These are phyloP conservation scores for Rhodotorula sp. DNA, from an alignment of 1,284 basidiomycete genomes.

Conservation along the genomic window DNA sequence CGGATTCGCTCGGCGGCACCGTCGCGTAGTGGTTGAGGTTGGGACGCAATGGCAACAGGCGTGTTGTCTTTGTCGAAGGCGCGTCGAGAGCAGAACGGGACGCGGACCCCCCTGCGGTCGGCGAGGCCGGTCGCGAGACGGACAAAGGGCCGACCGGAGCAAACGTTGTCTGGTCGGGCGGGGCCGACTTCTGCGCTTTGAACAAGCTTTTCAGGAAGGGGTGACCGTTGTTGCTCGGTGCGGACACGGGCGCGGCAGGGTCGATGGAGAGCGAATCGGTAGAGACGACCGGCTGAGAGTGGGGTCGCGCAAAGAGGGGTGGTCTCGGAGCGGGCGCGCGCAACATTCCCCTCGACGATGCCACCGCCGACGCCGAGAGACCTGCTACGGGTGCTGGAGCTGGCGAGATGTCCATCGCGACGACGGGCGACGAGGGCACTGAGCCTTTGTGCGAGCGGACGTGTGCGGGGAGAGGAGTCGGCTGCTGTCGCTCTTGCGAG, in stretches of 20 bases:
- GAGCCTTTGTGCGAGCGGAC: not conserved
- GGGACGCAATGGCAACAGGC: slow-evolving; percentile 5
- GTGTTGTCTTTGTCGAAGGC: not conserved
- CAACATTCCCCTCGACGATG: not conserved
- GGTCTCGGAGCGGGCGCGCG: slow-evolving; percentile 15
- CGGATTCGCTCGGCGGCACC: slow-evolving; percentile 8
- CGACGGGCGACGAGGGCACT: slow-evolving; percentile 5
- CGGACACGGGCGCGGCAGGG: not conserved
- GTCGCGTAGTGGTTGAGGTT: slow-evolving; percentile 20
- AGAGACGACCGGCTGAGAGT: slow-evolving; percentile 2
- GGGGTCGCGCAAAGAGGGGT: slow-evolving; percentile 19
- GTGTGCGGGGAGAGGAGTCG: slow-evolving; percentile 19
- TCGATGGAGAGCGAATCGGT: not conserved
- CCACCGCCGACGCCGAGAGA: not conserved
- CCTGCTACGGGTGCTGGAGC: slow-evolving; percentile 8
- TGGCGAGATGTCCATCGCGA: slow-evolving; percentile 39
- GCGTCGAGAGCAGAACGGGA: not conserved
- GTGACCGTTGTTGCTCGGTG: slow-evolving; percentile 1
- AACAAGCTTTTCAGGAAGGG: slow-evolving; percentile 36
- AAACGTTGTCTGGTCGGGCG: slow-evolving; percentile 26
- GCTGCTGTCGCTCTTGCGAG: slow-evolving; percentile 19
- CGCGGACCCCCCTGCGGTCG: not conserved
- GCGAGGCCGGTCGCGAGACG: slow-evolving; percentile 16
- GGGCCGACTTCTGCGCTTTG: slow-evolving; percentile 17
- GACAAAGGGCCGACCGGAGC: slow-evolving; percentile 22